Base-by-base conservation (phyloP, 805 yeast species). In the Candida oleophila region DNA sequence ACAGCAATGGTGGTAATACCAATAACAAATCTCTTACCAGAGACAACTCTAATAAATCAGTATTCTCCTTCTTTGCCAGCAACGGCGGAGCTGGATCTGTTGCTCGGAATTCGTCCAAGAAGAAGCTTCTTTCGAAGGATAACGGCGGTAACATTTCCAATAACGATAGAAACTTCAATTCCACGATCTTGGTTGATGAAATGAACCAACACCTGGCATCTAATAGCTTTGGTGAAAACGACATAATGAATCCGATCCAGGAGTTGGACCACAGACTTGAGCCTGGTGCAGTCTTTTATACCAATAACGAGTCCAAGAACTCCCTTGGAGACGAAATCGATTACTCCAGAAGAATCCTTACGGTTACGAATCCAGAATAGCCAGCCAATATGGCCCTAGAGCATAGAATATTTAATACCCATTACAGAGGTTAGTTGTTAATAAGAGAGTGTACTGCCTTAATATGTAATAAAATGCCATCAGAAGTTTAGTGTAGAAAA, bases 291-390 rank as follows among this genome's bases (percentile, higher is more conserved):
- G 54, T 68, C 60, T 62, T 61, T 44, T 34, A 60, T 48, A 56
- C 50, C 22, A 51, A 53, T 18, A 65, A 65, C 49, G 49, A 46
- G 21, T 62, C 69, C 22, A 56, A 49, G 22, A 63, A 61, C 50
- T 60, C 72, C 2, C 54, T 68, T 32, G 65, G 56, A 14, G 74
- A 68, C 47, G 66, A 66, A 33, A 45, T 53, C 9, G 74, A 68
- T 49, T 68, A 68, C 49, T 63, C 69, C 16, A 51, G 74, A 43
- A 60, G 64, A 42, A 56, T 62, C 33, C 50, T 65, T 48, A 56
- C 56, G 42, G 54, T 65, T 38, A 55, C 62, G 36, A 65, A 65
- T 46, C 66, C 66, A 4, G 54, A 57, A 25, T 25, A 25, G 11
- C 30, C 11, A 11, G 11, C 5, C 5, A 25, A 25, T 25, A 11